Evolutionary conservation across 352 stramenopile species (phyloP).

Genomic region (Discostella stelligera): DNA sequence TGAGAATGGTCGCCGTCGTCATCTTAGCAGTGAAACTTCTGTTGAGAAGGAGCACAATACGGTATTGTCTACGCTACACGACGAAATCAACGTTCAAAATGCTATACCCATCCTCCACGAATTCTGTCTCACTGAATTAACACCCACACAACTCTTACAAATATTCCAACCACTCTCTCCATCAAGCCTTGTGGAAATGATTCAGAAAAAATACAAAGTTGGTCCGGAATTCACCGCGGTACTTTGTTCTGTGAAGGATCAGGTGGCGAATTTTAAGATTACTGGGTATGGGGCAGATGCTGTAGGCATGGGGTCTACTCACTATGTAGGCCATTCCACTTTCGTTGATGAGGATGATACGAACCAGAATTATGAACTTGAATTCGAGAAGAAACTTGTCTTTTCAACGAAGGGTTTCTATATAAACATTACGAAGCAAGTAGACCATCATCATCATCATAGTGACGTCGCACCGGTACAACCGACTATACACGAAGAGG

Average conservation of each 20-base stretch:
- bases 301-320: too few relatives aligned
- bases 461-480: constrained; percentile 4
- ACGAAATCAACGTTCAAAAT: constrained; percentile 64
- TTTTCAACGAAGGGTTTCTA: constrained; percentile 66
- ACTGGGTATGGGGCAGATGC: constrained; percentile 88
- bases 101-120: constrained; percentile 53
- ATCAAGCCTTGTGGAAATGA: constrained; percentile 85
- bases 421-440: constrained; percentile 38
- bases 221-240: constrained; percentile 90
- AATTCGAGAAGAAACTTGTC: constrained; percentile 66
- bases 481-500: constrained; percentile 34
- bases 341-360: constrained; percentile 86
- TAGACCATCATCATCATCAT: not conserved
- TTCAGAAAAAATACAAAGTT: constrained; percentile 86
- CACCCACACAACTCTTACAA: constrained; percentile 77
- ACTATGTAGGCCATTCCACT: constrained; percentile 24
- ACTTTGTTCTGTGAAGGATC: constrained; percentile 88
- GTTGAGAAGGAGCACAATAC: not conserved
- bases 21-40: constrained; percentile 3
- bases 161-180: constrained; percentile 86
- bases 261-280: constrained; percentile 89
- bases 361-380: constrained; percentile 80
- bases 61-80: not conserved
- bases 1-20: not conserved
- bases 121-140: constrained; percentile 79